Evolutionary conservation across 2,329 filamentous ascomycete species (phyloP).

Genomic region (Thielaviopsis ethacetica): DNA sequence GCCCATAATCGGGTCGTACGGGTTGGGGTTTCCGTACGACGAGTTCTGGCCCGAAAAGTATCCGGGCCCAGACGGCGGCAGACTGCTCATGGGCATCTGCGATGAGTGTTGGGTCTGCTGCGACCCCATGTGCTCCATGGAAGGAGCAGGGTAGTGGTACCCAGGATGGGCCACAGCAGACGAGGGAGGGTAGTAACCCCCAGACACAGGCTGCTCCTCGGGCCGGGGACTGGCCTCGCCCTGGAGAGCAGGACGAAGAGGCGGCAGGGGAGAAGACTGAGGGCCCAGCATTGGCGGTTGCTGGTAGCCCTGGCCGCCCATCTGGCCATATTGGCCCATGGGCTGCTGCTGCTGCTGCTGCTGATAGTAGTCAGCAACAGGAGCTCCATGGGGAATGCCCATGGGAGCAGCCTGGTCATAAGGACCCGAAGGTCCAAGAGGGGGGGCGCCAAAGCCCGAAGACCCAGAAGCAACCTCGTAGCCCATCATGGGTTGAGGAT

Average conservation of each 20-base stretch:
- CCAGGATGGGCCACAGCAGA: conserved; percentile 3
- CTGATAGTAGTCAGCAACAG: conserved; percentile 5
- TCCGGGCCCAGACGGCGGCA: not conserved
- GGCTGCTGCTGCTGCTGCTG: not conserved
- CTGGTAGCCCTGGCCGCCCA: not conserved
- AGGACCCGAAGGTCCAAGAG: not conserved
- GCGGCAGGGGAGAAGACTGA: conserved; percentile 8
- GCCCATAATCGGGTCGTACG: conserved; percentile 4
- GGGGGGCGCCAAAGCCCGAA: not conserved
- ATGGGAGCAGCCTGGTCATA: conserved; percentile 1
- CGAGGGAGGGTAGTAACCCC: conserved; percentile 7
- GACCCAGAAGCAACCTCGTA: not conserved
- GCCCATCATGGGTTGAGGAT: not conserved
- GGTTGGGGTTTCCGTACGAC: conserved; percentile 1
- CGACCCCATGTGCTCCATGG: not conserved
- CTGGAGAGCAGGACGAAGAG: conserved; percentile 7
- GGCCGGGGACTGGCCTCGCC: conserved; percentile 1
- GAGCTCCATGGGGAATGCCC: not conserved
- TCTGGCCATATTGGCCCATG: conserved; percentile 3
- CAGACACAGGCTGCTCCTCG: conserved; percentile 1
- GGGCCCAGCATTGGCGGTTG: not conserved
- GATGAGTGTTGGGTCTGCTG: not conserved
- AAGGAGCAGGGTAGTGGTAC: not conserved
- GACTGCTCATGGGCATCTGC: not conserved
- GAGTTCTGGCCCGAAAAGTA: not conserved